Evolutionary conservation across 164 flowering plant species (phyloP).

Genomic region (Magnolia sinica): DNA sequence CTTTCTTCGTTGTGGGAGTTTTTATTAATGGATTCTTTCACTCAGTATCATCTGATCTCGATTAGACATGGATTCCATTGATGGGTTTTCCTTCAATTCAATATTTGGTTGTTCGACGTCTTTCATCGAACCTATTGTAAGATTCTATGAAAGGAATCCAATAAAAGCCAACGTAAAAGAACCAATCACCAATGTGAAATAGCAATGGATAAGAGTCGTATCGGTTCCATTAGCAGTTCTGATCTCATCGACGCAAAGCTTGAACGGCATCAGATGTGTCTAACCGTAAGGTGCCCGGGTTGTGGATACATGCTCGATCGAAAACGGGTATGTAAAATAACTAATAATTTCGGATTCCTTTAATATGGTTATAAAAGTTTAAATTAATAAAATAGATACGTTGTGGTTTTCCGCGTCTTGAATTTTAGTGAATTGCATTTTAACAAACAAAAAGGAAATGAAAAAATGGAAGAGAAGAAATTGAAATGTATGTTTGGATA

Average conservation of each 20-base stretch:
- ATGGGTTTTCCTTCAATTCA: not conserved
- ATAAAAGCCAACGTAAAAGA: constrained; percentile 5
- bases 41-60: not conserved
- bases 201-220: constrained; percentile 40
- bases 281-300: constrained; percentile 89
- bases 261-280: constrained; percentile 87
- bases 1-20: not conserved
- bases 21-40: not conserved
- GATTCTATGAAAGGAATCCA: not conserved
- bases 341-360: not conserved
- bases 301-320: constrained; percentile 90
- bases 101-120: not conserved
- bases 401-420: not conserved
- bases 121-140: no score
- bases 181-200: constrained; percentile 3
- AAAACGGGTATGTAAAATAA: constrained; percentile 58
- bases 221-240: constrained; percentile 57
- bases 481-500: constrained; percentile 3
- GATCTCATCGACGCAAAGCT: constrained; percentile 93
- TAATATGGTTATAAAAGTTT: not conserved
- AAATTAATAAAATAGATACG: not conserved
- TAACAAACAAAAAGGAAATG: not conserved
- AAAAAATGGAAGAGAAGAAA: not conserved
- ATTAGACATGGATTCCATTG: not conserved
- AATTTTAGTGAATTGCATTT: not conserved